Percentiles rank a stretch among this genome's conserved stretches.
These are phyloP conservation scores for Russula abietina DNA, from an alignment of 768 basidiomycete species.

Conservation along the genomic window DNA sequence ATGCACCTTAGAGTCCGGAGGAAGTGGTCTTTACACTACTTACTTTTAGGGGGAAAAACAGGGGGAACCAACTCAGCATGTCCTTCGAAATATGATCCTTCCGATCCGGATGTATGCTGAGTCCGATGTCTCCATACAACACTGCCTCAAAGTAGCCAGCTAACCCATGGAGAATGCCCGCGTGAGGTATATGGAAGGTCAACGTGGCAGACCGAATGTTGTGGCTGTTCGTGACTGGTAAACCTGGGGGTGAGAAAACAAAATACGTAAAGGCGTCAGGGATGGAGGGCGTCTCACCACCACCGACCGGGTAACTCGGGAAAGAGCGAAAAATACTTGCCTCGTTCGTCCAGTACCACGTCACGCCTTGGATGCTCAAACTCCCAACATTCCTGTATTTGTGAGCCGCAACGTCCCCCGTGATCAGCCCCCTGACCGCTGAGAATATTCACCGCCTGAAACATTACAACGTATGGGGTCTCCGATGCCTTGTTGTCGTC, in stretches of 20 bases:
- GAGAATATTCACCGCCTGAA: slow-evolving; percentile 86
- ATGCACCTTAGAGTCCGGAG: background rate
- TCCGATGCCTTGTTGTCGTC: slow-evolving; percentile 72
- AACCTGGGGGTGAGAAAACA: slow-evolving; percentile 40
- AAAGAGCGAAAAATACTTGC: slow-evolving; percentile 37
- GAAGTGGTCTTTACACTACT: slow-evolving; percentile 30
- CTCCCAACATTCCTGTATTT: slow-evolving; percentile 94
- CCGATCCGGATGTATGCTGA: slow-evolving; percentile 90
- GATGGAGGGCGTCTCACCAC: background rate
- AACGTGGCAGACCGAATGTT: slow-evolving; percentile 84
- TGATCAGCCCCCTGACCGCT: slow-evolving; percentile 64
- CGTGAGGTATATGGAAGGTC: slow-evolving; percentile 90
- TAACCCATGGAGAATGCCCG: slow-evolving; percentile 87
- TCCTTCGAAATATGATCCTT: slow-evolving; percentile 85
- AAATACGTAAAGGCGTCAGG: slow-evolving; percentile 1
- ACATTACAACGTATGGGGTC: slow-evolving; percentile 99
- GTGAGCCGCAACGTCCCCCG: slow-evolving; percentile 66
- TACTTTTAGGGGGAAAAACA: slow-evolving; percentile 92
- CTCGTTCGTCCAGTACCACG: slow-evolving; percentile 62
- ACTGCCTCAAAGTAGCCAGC: slow-evolving; percentile 97
- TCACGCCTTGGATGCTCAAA: slow-evolving; percentile 91
- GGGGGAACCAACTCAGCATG: slow-evolving; percentile 99
- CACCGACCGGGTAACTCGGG: background rate
- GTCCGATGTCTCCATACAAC: slow-evolving; percentile 81
- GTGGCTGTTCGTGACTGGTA: slow-evolving; percentile 93